These are phyloP conservation scores for Cicer yamashitae DNA, from an alignment of 306 rosid genomes.

Conservation along the genomic window DNA sequence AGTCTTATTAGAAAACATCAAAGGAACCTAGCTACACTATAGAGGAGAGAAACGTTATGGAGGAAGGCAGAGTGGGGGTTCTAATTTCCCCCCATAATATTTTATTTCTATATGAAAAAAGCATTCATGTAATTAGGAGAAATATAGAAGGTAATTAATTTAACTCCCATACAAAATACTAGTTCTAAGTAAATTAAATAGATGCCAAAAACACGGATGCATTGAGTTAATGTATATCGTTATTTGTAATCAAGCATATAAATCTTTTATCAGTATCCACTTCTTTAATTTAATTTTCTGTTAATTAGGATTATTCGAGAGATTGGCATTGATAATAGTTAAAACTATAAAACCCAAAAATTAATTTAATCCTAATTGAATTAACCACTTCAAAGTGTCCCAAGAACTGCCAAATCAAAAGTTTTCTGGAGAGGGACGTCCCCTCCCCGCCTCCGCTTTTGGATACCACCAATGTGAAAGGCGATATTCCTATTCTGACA, in stretches of 20 bases:
- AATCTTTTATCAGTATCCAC: background rate
- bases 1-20: background rate
- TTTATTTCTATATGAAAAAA: background rate
- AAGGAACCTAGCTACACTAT: background rate
- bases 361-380: background rate
- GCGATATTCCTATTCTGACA: conserved; percentile 47
- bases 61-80: background rate
- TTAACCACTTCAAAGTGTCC: background rate
- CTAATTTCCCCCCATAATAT: background rate
- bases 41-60: background rate
- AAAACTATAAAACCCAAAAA: conserved; percentile 1
- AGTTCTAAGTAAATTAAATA: background rate
- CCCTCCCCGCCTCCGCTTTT: conserved; percentile 13
- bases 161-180: background rate
- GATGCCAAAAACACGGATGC: background rate
- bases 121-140: background rate
- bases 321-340: background rate
- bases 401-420: conserved; percentile 14
- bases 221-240: background rate
- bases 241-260: conserved; percentile 19
- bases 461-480: conserved; percentile 41
- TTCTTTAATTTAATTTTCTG: background rate
- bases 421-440: background rate
- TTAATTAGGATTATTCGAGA: background rate
- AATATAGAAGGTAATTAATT: background rate